Evolutionary conservation across 768 basidiomycete genomes (phyloP), one percentile per base, ranked within the genome.

Genomic region (Gelatoporia subvermispora): DNA sequence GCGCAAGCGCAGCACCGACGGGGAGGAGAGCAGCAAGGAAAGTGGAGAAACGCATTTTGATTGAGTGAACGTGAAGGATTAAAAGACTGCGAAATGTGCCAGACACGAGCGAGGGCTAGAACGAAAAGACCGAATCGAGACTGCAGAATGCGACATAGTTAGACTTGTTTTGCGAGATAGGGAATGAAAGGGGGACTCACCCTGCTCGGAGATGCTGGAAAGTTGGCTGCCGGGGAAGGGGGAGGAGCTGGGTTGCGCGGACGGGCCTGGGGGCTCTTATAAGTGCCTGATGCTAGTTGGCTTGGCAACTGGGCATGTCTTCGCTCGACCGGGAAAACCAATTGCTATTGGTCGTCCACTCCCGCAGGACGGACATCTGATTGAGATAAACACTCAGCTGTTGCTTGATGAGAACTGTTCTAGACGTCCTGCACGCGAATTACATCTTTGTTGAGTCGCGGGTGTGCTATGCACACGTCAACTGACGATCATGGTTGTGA

Each of bases 21-120:
- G 70, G 58, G 55, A 77, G 50, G 52, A 63, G 65, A 58, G 72
- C 70, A 68, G 70, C 66, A 59, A 71, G 31, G 44, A 62, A 8
- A 48, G 65, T 49, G 52, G 74, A 71, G 67, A 75, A 76, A 62
- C 67, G 78, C 79, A 82, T 83, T 64, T 66, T 73, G 58, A 52
- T n/a, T n/a, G n/a, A 61, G 43, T 8, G 41, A 57, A 38, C 23
- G 45, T 17, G 25, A 49, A 42, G 24, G 28, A 31, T 31, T 31
- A 13, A 48, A 41, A 51, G 41, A 37, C 48, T 31, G 36, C 11
- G 35, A 21, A 38, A 24, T 38, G 50, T 38, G 37, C 15, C 37
- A 20, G 37, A n/a, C 37, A 38, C n/a, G 15, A 38, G 41, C 49
- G 49, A 51, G 47, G 52, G 49, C 40, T 51, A 50, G 53, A 51